Percentiles rank a stretch among this genome's conserved stretches.
These are phyloP conservation scores for Penicillium oxalicum DNA, from an alignment of 2,329 filamentous ascomycete species.

Conservation along the genomic window DNA sequence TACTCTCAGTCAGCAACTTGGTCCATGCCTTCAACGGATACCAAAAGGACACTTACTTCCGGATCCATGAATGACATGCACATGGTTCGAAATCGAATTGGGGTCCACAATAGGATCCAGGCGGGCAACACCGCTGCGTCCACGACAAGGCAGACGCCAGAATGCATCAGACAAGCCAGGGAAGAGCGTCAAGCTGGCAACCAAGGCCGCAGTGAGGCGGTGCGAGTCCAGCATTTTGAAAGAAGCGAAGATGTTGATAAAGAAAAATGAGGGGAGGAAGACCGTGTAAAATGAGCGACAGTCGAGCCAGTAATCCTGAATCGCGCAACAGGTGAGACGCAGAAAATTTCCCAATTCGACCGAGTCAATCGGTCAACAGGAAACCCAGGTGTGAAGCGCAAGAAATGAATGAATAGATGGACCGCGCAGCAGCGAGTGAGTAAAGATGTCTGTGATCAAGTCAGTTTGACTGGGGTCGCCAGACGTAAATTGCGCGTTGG, in stretches of 20 bases:
- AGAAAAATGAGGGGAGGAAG: slow-evolving; percentile 10
- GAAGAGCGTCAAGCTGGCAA: slow-evolving; percentile 27
- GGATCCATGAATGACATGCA: slow-evolving; percentile 70
- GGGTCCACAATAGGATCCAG: slow-evolving; percentile 71
- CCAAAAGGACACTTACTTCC: slow-evolving; percentile 53
- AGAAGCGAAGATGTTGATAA: slow-evolving; percentile 11
- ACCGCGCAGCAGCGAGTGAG: not conserved
- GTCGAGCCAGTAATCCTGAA: not conserved
- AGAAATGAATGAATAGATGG: not conserved
- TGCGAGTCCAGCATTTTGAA: slow-evolving; percentile 16
- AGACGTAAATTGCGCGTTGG: no score
- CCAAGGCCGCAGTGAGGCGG: slow-evolving; percentile 14
- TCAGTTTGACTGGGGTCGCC: not conserved
- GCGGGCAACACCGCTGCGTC: slow-evolving; percentile 61
- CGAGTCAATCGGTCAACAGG: slow-evolving; percentile 14
- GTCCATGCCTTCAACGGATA: not conserved
- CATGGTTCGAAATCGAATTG: slow-evolving; percentile 56
- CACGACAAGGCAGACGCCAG: slow-evolving; percentile 84
- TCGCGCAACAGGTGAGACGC: no score
- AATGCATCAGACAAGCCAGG: slow-evolving; percentile 56
- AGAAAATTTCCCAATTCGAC: slow-evolving; percentile 15
- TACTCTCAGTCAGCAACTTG: slow-evolving; percentile 7
- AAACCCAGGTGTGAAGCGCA: not conserved
- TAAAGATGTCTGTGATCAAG: not conserved
- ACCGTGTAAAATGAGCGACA: slow-evolving; percentile 5